Conservation (phyloP, 73 alveolate species). For the Paramecium biaurelia region DNA sequence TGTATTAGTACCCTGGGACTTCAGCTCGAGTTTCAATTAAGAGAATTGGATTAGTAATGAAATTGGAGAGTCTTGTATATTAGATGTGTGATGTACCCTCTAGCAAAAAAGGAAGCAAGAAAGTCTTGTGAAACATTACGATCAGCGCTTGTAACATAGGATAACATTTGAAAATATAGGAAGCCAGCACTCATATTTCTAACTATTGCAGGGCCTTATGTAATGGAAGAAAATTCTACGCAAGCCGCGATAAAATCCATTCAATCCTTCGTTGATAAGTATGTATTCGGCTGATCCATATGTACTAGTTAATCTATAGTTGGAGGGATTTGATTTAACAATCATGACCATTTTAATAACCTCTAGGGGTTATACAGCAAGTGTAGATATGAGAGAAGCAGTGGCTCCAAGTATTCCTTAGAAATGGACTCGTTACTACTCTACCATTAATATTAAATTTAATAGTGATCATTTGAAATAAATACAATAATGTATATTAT, state of each 20-base stretch:
- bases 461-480: neutral
- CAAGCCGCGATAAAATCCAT: conserved; percentile 52
- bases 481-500: neutral
- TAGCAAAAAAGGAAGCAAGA: conserved; percentile 26
- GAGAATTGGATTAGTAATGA: conserved; percentile 50
- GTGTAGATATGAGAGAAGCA: neutral
- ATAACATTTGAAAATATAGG: conserved; percentile 30
- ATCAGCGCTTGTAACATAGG: neutral
- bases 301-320: neutral
- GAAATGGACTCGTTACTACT: neutral
- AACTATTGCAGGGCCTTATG: conserved; percentile 50
- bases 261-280: neutral
- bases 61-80: neutral
- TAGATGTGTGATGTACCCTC: neutral
- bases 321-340: neutral
- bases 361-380: conserved; percentile 39
- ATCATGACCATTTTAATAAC: conserved; percentile 56
- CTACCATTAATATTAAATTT: neutral
- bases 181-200: conserved; percentile 51
- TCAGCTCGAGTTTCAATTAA: conserved; percentile 40
- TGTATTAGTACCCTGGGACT: conserved; percentile 43
- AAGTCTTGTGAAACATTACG: neutral
- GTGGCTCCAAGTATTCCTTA: conserved; percentile 15
- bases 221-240: neutral
- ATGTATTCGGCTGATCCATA: conserved; percentile 35